A percentile compares a stretch with the other conserved stretches of the same genome.
These are phyloP conservation scores for Kwoniella mangroviensis DNA, from an alignment of 768 basidiomycete genomes.

Conservation along the genomic window DNA sequence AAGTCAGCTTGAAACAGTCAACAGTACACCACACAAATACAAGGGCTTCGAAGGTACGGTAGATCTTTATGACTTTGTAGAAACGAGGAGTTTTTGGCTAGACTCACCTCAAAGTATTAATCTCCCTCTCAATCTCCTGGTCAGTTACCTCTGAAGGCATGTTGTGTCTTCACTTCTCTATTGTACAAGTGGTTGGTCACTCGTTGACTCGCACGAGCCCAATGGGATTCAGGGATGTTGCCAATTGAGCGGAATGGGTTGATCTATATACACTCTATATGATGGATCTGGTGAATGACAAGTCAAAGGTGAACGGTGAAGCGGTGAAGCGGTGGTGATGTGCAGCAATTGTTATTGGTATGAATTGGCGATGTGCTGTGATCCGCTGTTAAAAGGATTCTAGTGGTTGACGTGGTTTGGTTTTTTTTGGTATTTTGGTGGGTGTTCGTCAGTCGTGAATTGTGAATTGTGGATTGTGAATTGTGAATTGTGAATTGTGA, in stretches of 20 bases:
- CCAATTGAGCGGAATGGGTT: neutral
- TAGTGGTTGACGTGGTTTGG: slow-evolving; percentile 5
- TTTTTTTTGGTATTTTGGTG: neutral
- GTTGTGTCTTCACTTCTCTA: neutral
- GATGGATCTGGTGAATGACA: neutral
- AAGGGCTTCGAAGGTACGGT: slow-evolving; percentile 13
- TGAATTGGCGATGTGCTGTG: neutral
- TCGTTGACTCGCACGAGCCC: slow-evolving; percentile 15
- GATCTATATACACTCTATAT: neutral
- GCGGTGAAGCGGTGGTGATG: neutral
- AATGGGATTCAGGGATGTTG: slow-evolving; percentile 4
- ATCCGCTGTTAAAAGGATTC: neutral
- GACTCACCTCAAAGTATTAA: slow-evolving; percentile 53
- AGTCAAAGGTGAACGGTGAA: neutral
- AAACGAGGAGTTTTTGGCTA: neutral
- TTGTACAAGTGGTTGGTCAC: neutral
- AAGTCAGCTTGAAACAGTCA: neutral
- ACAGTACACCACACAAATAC: neutral
- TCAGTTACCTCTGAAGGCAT: slow-evolving; percentile 49
- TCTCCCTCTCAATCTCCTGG: slow-evolving; percentile 56
- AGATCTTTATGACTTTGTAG: neutral
- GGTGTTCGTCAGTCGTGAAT: too few species aligned
- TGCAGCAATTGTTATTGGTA: neutral
- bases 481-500: too few species aligned
- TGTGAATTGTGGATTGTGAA: too few species aligned